Percentiles rank a stretch among this genome's conserved stretches.
Evolutionary conservation across 352 stramenopile genomes (phyloP).

Genomic region (Globisporangium okanoganense): DNA sequence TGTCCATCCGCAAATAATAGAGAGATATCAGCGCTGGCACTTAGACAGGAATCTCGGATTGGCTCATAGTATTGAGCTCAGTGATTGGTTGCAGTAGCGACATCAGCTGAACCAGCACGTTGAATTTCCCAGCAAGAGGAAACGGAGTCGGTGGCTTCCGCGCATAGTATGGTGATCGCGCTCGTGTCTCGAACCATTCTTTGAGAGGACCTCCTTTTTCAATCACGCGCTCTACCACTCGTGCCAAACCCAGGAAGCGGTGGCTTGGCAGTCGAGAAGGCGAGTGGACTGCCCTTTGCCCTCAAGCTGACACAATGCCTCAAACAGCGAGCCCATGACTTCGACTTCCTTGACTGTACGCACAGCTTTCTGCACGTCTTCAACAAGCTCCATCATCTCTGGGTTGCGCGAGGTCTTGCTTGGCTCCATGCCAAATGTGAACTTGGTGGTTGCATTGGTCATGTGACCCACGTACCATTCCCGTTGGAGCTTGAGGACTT

Average conservation of each 20-base stretch:
- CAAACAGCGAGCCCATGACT: neutral
- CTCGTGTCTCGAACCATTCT: neutral
- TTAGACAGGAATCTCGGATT: neutral
- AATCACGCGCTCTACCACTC: neutral
- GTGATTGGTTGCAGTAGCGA: neutral
- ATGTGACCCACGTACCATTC: neutral
- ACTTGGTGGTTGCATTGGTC: neutral
- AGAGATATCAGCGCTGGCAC: neutral
- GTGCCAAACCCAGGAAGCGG: neutral
- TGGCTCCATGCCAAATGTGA: neutral
- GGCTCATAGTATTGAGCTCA: constrained; percentile 1
- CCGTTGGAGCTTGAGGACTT: neutral
- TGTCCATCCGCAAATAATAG: neutral
- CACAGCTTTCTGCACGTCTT: neutral
- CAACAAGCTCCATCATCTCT: neutral
- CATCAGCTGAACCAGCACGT: neutral
- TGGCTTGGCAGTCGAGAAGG: neutral
- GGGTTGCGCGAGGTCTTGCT: neutral
- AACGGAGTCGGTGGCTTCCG: neutral
- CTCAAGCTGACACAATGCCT: neutral
- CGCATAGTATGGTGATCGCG: neutral
- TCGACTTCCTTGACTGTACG: neutral
- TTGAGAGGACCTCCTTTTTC: neutral
- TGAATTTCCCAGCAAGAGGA: neutral
- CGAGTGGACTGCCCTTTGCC: neutral